Evolutionary conservation across 345 rosid genomes (phyloP).

Genomic region (Melaleuca quinquenervia): DNA sequence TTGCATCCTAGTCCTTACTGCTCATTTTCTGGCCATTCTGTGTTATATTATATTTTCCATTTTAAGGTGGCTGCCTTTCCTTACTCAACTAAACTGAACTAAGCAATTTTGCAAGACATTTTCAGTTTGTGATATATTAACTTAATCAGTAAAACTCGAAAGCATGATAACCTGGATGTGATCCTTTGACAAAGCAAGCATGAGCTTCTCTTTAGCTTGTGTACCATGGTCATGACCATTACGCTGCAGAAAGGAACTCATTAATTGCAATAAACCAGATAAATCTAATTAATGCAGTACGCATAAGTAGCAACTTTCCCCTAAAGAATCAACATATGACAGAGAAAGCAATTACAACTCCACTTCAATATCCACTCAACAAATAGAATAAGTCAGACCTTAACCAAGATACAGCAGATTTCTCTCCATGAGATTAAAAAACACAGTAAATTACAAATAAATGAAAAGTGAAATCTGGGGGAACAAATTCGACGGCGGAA

Average conservation of each 20-base stretch:
- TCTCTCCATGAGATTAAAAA: background rate
- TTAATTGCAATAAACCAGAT: background rate
- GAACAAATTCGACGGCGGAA: background rate
- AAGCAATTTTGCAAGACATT: background rate
- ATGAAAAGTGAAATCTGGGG: background rate
- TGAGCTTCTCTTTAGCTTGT: conserved; percentile 46
- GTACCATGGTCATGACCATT: conserved; percentile 85
- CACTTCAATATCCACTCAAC: background rate
- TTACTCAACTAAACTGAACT: background rate
- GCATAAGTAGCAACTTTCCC: background rate
- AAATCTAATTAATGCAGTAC: background rate
- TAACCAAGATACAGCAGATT: background rate
- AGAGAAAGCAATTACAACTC: background rate
- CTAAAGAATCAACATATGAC: background rate
- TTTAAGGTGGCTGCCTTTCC: background rate
- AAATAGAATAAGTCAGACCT: background rate
- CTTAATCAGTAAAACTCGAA: background rate
- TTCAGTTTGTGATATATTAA: background rate
- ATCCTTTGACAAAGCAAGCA: conserved; percentile 71
- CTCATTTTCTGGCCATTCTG: background rate
- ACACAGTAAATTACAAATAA: background rate
- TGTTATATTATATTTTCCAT: background rate
- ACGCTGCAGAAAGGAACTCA: conserved; percentile 30
- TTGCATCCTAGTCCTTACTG: background rate
- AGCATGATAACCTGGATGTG: conserved; percentile 63